These are phyloP conservation scores for Trichoderma sp. DNA, from an alignment of 2,329 filamentous ascomycete species.

Conservation along the genomic window DNA sequence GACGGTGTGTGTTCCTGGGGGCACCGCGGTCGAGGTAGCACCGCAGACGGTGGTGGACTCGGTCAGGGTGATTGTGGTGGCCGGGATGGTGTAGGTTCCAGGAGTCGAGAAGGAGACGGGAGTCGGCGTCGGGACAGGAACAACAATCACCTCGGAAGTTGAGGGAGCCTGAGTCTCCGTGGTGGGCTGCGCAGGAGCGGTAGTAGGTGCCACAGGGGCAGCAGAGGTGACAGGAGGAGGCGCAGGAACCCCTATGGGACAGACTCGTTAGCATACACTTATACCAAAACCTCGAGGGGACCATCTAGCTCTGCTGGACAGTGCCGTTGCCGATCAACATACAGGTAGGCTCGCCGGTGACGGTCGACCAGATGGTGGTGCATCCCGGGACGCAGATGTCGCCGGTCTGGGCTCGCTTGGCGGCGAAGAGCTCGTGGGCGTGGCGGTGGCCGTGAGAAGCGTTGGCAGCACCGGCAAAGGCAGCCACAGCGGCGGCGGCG, in stretches of 20 bases:
- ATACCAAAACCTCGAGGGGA: background rate
- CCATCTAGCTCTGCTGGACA: background rate
- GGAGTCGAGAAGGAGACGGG: conserved; percentile 61
- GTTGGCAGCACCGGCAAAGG: conserved; percentile 57
- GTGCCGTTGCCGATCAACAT: conserved; percentile 34
- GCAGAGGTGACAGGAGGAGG: conserved; percentile 33
- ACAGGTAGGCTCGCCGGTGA: conserved; percentile 68
- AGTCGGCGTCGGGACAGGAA: conserved; percentile 54
- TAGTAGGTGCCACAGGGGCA: conserved; percentile 23
- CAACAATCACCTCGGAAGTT: conserved; percentile 46
- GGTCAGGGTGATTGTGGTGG: conserved; percentile 68
- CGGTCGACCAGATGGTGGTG: conserved; percentile 73
- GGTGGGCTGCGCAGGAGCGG: conserved; percentile 26
- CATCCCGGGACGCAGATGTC: conserved; percentile 62
- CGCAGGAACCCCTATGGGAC: conserved; percentile 42
- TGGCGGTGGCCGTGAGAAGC: conserved; percentile 64
- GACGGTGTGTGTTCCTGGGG: conserved; percentile 66
- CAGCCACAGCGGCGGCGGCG: conserved; percentile 65
- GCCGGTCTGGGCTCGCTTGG: conserved; percentile 45
- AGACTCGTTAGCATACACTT: conserved; percentile 30
- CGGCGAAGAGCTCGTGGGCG: conserved; percentile 61
- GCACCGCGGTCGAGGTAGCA: conserved; percentile 61
- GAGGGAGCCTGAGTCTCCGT: conserved; percentile 29
- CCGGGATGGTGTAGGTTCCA: conserved; percentile 74
- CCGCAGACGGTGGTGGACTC: conserved; percentile 68